Base-by-base conservation (phyloP, 345 rosid genomes). In the Eucalyptus camaldulensis region DNA sequence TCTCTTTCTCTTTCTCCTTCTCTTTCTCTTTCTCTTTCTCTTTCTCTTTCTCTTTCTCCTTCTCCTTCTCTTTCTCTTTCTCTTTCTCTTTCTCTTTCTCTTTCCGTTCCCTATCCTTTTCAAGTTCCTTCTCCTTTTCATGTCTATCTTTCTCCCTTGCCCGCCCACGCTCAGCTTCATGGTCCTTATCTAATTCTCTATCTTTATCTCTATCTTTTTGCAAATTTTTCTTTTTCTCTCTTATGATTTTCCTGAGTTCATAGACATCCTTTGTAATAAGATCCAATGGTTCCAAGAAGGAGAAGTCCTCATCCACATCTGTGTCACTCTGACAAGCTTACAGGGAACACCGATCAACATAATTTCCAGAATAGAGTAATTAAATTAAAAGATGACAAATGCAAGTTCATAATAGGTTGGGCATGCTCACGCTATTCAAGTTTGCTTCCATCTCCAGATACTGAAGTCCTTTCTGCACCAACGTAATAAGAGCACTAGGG, bases 371-470 rank as follows among this genome's bases (percentile, higher is more conserved):
- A 65, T 37, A 87, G 33, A 49, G 67, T 43, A 86, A 86, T 49
- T 49, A 47, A 54, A 21, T 89, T 85, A 58, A 88, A 69, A 80
- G 27, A 37, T 50, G n/a, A 83, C 80, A 29, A 89, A 72, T 13
- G 58, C 65, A 43, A 31, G 91, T 60, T 16, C 90, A 19, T 43
- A 54, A 85, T 87, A 86, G 56, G 47, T 89, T 47, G 91, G 56
- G 90, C 86, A 92, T 91, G 83, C 96, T 92, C 91, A 96, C 99
- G 93, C 95, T 94, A 93, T 90, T 95, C 94, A 96, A 89, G 90
- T 98, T 97, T 72, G 99, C 99, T 91, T 98, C 99, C 99, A 97
- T 96, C 96, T 97, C 99, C 96, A 98, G 88, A 91, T 95, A 98
- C 88, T 98, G 99, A 65, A 97, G 97, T 86, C 99, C 99, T 91